Evolutionary conservation across 129 eudicot genomes (phyloP), one percentile per base, ranked within the genome.

Genomic region (Arctium lappa): DNA sequence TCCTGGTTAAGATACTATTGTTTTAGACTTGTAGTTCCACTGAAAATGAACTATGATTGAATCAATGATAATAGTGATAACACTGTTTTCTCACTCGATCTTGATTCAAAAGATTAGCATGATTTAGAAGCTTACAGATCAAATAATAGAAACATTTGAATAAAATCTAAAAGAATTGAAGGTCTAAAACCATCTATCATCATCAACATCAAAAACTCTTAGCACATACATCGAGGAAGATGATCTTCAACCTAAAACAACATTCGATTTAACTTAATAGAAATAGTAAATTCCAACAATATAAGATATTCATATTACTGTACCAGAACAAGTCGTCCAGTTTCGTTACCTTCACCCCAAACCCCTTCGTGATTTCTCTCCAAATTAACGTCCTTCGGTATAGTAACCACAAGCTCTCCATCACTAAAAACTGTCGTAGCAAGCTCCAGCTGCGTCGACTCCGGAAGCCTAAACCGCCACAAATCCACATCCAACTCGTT

Each of bases 401-500:
- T 97, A 8, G 90, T 90, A 78, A 94, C 94, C 78, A 94, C 95
- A 66, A 94, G 85, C 82, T 94, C 97, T 29, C 98, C 98, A 72
- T 88, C 97, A 4, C 74, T 46, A 65, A 83, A 89, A 5, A 74
- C 86, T 5, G 98, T 97, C n/a, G 88, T 85, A n/a, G 97, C 98
- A 31, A 91, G 74, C 86, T 94, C 97, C 73, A 96, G 97, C 40
- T 60, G 76, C 5, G 97, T 94, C 13, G 78, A 81, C 2, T 77
- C 91, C n/a, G 98, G 98, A 2, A 94, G 82, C 71, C 98, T 86
- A 77, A 92, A 94, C 83, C 98, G 79, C 98, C 98, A 94, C 79
- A 89, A 63, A 73, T 91, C 96, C n/a, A 94, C 85, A 88, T 87
- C 95, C 63, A 92, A 18, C 76, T 85, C 95, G 30, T 69, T 53